Conservation (phyloP, 2,329 filamentous ascomycete genomes). For the Penicillium sp. region DNA sequence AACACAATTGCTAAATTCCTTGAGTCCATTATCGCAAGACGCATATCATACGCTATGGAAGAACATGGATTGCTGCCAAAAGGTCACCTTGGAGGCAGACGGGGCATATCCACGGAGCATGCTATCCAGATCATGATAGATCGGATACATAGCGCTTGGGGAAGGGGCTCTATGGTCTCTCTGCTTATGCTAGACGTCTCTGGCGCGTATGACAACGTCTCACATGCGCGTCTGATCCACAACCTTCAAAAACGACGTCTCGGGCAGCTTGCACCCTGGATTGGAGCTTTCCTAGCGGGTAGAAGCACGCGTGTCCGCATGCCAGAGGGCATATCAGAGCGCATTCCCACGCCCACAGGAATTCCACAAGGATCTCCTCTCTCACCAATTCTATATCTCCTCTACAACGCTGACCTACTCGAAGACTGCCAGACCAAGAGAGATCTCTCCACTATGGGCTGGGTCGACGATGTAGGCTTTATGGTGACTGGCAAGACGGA, state of each 20-base stretch:
- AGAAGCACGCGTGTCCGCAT: neutral
- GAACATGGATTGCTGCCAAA: slow-evolving; percentile 4
- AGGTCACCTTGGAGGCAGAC: slow-evolving; percentile 10
- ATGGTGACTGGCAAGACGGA: neutral
- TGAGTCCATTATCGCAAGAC: slow-evolving; percentile 4
- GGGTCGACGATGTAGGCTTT: slow-evolving; percentile 8
- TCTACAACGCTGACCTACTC: slow-evolving; percentile 29
- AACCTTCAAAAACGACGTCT: neutral
- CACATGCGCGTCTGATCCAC: neutral
- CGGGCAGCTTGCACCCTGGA: neutral
- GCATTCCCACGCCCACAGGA: slow-evolving; percentile 9
- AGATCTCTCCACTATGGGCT: neutral
- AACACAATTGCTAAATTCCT: slow-evolving; percentile 13
- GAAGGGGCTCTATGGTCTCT: neutral
- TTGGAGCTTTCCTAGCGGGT: neutral
- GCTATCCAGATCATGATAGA: slow-evolving; percentile 11
- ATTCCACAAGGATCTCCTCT: slow-evolving; percentile 25
- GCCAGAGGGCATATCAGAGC: neutral
- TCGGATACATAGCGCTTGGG: slow-evolving; percentile 3
- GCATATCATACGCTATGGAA: slow-evolving; percentile 8
- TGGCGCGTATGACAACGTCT: slow-evolving; percentile 15
- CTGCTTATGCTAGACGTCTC: slow-evolving; percentile 13
- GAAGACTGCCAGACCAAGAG: slow-evolving; percentile 1
- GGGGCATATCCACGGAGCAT: slow-evolving; percentile 16
- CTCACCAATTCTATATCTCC: slow-evolving; percentile 27